These are phyloP conservation scores for Populus ilicifolia DNA, from an alignment of 345 rosid genomes.

Conservation along the genomic window DNA sequence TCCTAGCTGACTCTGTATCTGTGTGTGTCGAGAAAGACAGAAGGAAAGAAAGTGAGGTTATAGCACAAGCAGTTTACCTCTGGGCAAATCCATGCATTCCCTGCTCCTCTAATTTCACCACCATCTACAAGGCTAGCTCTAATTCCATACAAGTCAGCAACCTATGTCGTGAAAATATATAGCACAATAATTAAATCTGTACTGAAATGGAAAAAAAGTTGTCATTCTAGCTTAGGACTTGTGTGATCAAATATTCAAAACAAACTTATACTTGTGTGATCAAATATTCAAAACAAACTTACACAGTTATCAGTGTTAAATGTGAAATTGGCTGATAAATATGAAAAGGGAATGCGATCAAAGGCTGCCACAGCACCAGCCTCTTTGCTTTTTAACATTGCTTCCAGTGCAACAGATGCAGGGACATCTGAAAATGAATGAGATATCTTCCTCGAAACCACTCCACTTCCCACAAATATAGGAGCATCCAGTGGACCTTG, in stretches of 20 bases:
- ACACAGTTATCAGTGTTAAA: constrained; percentile 92
- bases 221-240: background rate
- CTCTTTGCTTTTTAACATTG: constrained; percentile 84
- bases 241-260: constrained; percentile 5
- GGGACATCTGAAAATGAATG: constrained; percentile 58
- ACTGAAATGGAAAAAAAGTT: background rate
- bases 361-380: constrained; percentile 98
- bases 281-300: constrained; percentile 33
- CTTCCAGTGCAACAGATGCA: constrained; percentile 74
- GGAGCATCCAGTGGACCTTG: constrained; percentile 99
- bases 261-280: constrained; percentile 48
- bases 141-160: constrained; percentile 93
- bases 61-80: constrained; percentile 51
- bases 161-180: constrained; percentile 39
- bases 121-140: constrained; percentile 99
- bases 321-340: constrained; percentile 93
- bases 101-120: constrained; percentile 98
- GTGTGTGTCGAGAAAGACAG: background rate
- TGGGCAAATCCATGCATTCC: constrained; percentile 98
- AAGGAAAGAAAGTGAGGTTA: background rate
- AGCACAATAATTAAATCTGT: background rate
- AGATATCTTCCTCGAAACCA: constrained; percentile 85
- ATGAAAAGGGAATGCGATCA: constrained; percentile 95
- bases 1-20: background rate
- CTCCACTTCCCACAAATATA: constrained; percentile 91